phyloP scores from a whole-genome alignment of 2,329 filamentous ascomycete genomes.

The Rhexocercosporidium sp. region DNA sequence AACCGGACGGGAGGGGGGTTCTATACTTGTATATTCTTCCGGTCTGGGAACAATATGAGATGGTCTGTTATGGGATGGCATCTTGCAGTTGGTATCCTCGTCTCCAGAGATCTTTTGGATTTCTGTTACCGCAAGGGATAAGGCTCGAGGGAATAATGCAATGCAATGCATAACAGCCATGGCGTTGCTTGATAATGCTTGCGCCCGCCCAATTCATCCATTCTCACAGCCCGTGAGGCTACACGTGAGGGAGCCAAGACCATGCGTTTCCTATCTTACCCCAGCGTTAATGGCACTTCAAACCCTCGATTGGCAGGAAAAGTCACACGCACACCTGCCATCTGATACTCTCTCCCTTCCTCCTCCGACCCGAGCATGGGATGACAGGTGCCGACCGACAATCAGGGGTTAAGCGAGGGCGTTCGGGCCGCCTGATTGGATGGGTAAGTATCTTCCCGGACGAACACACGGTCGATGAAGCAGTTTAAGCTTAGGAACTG shows the following conservation, averaged over 20 bases:
- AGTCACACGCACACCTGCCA: not conserved
- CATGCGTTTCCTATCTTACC: not conserved
- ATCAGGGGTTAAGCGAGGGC: not conserved
- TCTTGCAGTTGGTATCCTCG: not conserved
- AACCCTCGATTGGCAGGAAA: not conserved
- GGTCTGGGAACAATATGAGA: not conserved
- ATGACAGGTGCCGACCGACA: not conserved
- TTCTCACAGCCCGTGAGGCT: too few species aligned
- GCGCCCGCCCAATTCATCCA: not conserved
- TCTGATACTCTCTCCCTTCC: not conserved
- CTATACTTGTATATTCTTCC: not conserved
- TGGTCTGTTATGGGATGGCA: not conserved
- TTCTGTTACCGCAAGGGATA: not conserved
- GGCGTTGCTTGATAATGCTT: constrained; percentile 5
- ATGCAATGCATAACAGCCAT: not conserved
- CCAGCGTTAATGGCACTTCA: not conserved
- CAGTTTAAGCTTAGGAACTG: not conserved
- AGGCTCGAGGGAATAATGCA: not conserved
- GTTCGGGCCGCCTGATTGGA: not conserved
- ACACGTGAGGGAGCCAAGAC: constrained; percentile 2
- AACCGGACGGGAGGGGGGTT: not conserved
- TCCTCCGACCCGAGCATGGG: not conserved
- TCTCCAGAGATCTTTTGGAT: not conserved
- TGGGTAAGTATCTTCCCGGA: not conserved
- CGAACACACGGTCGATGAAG: not conserved